A percentile compares a stretch with the other conserved stretches of the same genome.
Conservation (phyloP, 2,329 filamentous ascomycete species). For the Diaporthe sp. region DNA sequence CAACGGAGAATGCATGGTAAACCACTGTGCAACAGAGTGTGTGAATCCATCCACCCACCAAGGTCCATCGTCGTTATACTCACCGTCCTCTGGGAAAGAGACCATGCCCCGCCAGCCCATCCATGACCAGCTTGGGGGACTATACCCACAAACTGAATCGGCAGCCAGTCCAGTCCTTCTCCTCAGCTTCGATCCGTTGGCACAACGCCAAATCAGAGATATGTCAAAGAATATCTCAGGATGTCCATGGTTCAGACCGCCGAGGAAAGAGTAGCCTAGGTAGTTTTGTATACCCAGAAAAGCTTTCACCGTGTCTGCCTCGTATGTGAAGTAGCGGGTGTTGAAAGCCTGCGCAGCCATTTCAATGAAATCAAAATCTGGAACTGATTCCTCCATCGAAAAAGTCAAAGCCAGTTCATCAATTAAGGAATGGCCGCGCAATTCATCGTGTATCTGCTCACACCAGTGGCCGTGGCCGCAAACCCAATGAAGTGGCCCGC, state of each 20-base stretch:
- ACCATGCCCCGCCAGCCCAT: background rate
- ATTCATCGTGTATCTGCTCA: too few relatives aligned
- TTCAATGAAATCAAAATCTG: background rate
- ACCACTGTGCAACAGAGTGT: background rate
- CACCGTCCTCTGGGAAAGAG: rapidly evolving
- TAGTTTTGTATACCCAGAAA: background rate
- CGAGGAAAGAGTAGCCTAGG: background rate
- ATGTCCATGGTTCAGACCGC: background rate
- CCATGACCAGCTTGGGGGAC: background rate
- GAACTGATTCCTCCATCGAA: background rate
- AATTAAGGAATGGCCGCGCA: too few relatives aligned
- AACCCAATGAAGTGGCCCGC: background rate
- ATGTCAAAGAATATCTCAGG: background rate
- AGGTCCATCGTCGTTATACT: background rate
- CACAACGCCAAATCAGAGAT: background rate
- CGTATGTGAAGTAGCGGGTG: background rate
- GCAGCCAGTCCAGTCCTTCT: background rate
- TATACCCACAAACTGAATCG: background rate
- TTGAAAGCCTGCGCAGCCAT: rapidly evolving
- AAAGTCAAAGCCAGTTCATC: too few relatives aligned
- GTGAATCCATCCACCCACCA: background rate
- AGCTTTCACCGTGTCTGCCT: background rate
- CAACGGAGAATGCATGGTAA: background rate
- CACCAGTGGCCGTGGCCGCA: background rate
- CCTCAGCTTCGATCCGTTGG: rapidly evolving